A percentile compares a stretch with the other conserved stretches of the same genome.
phyloP scores from a whole-genome alignment of 2,329 filamentous ascomycete genomes.

The Biscogniauxia sp. region DNA sequence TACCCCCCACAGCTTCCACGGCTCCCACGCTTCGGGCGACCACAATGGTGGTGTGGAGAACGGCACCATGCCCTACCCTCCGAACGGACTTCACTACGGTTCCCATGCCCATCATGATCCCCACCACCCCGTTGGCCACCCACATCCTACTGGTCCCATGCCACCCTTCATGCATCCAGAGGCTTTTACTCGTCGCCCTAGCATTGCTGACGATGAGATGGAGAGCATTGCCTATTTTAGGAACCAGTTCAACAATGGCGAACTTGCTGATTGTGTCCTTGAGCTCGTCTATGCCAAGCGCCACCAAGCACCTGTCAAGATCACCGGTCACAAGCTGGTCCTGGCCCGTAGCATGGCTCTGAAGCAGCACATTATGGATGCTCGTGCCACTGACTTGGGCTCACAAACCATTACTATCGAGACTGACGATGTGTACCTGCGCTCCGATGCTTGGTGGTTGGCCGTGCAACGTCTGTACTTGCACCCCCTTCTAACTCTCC shows the following conservation, averaged over 20 bases:
- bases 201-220: slow-evolving; percentile 23
- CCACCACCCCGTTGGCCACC: background rate
- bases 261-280: slow-evolving; percentile 42
- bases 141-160: slow-evolving; percentile 20
- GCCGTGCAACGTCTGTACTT: slow-evolving; percentile 59
- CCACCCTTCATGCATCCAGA: slow-evolving; percentile 28
- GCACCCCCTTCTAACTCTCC: slow-evolving; percentile 44
- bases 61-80: slow-evolving; percentile 37
- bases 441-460: slow-evolving; percentile 55
- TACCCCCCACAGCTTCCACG: slow-evolving; percentile 61
- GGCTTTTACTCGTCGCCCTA: slow-evolving; percentile 22
- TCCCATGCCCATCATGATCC: slow-evolving; percentile 19
- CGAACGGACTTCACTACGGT: slow-evolving; percentile 34
- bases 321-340: slow-evolving; percentile 55
- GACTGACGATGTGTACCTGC: slow-evolving; percentile 51
- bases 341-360: slow-evolving; percentile 51
- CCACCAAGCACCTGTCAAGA: slow-evolving; percentile 38
- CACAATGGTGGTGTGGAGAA: slow-evolving; percentile 40
- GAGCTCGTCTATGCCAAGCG: slow-evolving; percentile 39
- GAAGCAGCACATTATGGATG: slow-evolving; percentile 33
- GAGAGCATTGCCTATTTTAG: slow-evolving; percentile 35
- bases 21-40: slow-evolving; percentile 55
- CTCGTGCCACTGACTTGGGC: slow-evolving; percentile 33
- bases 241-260: slow-evolving; percentile 37
- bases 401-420: slow-evolving; percentile 44